Evolutionary conservation across 108 stramenopile species (phyloP), one percentile per base, ranked within the genome.

Genomic region (Seminavis robusta): DNA sequence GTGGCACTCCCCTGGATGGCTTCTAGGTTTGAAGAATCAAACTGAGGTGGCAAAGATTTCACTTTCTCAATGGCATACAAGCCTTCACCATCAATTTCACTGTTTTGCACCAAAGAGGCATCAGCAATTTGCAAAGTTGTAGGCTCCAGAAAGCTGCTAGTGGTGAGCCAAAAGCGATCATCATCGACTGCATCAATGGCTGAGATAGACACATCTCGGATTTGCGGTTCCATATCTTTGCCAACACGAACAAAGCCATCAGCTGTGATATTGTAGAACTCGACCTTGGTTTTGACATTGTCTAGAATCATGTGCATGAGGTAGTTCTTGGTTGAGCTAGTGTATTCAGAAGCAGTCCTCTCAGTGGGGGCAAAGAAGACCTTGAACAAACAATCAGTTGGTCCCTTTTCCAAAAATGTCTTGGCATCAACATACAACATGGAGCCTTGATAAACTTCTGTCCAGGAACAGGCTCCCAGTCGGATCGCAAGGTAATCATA

Each of bases 361-460:
- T 67, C 75, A 0, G 87, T 85, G 16, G 88, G 89, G 56, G 84
- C 83, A 73, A 94, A 94, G 11, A 94, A 55, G 30, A 76, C 47
- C n/a, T 63, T 68, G 56, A 83, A 90, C 9, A 76, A 70, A 17
- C 83, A 78, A 26, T 33, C 77, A 26, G 61, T 66, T 43, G 67
- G 79, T 4, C 85, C 89, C 61, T 77, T 63, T 29, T 56, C 59
- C 40, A 85, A 58, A 63, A 94, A 88, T 19, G 56, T 58, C 9
- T 75, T 65, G 4, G 73, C 56, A 49, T 76, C 65, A 17, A 67
- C 63, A 47, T 83, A 84, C 31, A 94, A 62, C 11, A 90, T 52
- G 29, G 84, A 82, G 2, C 88, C 92, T 19, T 66, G 59, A 56
- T 77, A 76, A 72, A 74, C 88, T 19, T 55, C 73, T 31, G 44